These are phyloP conservation scores for Botrytis galanthina DNA, from an alignment of 2,329 filamentous ascomycete species.

Conservation along the genomic window DNA sequence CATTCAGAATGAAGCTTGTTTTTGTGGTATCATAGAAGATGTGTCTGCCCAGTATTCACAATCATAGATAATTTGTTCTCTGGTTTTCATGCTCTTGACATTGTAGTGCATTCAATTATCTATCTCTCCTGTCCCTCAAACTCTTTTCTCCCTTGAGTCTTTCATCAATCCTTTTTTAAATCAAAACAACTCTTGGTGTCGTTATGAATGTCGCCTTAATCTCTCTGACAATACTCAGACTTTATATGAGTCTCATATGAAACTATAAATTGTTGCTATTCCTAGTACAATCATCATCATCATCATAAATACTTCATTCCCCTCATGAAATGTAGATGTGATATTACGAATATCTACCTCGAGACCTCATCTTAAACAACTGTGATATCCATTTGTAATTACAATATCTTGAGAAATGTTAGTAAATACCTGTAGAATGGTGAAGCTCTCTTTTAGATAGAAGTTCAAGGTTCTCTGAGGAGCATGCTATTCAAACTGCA, in stretches of 20 bases:
- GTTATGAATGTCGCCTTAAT: neutral
- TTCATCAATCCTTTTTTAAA: neutral
- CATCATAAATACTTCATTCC: too few species aligned
- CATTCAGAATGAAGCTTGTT: neutral
- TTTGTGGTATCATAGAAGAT: neutral
- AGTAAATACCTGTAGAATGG: neutral
- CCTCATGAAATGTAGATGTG: too few species aligned
- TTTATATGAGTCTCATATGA: neutral
- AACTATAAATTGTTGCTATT: neutral
- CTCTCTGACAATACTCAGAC: neutral
- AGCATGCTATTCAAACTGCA: neutral
- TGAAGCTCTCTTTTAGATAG: neutral
- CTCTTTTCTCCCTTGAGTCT: neutral
- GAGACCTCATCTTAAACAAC: too few species aligned
- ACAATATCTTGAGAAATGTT: neutral
- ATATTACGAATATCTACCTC: too few species aligned
- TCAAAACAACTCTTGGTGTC: too few species aligned
- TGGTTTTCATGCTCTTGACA: neutral
- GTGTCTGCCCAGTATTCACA: neutral
- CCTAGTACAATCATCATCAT: neutral
- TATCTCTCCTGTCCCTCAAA: neutral
- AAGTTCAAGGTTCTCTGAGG: neutral
- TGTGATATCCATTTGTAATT: neutral
- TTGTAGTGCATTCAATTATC: neutral
- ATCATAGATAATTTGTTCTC: fast-evolving